Percentiles rank a stretch among this genome's conserved stretches.
Evolutionary conservation across 495 filamentous ascomycete genomes (phyloP).

Genomic region (Aspergillus indologenus): DNA sequence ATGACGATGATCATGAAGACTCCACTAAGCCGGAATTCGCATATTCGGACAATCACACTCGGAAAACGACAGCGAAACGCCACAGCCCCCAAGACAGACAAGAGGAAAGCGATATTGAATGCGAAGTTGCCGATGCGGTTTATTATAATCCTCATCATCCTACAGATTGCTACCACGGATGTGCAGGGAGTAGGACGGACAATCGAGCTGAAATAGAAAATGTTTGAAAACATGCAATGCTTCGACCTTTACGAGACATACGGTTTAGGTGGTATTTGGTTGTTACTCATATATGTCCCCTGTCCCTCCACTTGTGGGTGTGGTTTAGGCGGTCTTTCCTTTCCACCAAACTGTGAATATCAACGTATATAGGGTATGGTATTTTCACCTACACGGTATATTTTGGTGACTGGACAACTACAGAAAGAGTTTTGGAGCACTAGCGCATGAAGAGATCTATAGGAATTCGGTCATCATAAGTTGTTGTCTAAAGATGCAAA

Average conservation of each 20-base stretch:
- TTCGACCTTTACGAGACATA: neutral
- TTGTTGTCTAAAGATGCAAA: conserved; percentile 10
- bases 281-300: neutral
- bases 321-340: no score
- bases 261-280: neutral
- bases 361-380: no score
- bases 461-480: no score
- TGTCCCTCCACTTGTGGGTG: neutral
- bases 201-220: conserved; percentile 7
- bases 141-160: conserved; percentile 53
- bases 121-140: conserved; percentile 41
- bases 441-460: no score
- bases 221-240: neutral
- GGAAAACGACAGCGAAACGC: conserved; percentile 42
- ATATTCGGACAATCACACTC: conserved; percentile 18
- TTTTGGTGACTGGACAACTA: no score
- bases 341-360: no score
- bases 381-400: no score
- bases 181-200: conserved; percentile 24
- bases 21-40: neutral
- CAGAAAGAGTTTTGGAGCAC: no score
- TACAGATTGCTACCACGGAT: conserved; percentile 47
- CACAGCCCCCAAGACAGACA: conserved; percentile 16
- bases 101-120: conserved; percentile 44
- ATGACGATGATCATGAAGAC: conserved; percentile 34